These are phyloP conservation scores for Mucor piriformis DNA, from an alignment of 371 early-diverging fungal genomes.

Conservation along the genomic window DNA sequence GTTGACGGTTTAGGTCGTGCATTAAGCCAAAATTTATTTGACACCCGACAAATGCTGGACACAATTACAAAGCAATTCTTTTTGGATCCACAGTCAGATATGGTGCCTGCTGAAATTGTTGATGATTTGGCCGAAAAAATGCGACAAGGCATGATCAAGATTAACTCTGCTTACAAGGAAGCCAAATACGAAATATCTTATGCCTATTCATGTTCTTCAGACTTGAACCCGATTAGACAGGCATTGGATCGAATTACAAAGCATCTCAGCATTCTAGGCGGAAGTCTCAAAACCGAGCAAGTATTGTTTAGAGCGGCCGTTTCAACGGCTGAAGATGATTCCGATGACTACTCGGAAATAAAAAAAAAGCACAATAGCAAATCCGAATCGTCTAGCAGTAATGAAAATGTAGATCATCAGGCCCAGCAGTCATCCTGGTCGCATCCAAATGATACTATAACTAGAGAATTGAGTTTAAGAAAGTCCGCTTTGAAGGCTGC, in stretches of 20 bases:
- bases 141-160: constrained; percentile 38
- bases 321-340: not conserved
- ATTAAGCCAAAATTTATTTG: constrained; percentile 32
- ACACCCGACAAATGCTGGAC: constrained; percentile 41
- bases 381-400: not conserved
- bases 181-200: constrained; percentile 46
- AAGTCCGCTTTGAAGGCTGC: constrained; percentile 10
- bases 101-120: constrained; percentile 25
- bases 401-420: not conserved
- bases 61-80: constrained; percentile 45
- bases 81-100: constrained; percentile 32
- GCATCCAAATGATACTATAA: constrained; percentile 6
- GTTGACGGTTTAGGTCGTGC: constrained; percentile 49
- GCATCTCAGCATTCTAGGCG: constrained; percentile 41
- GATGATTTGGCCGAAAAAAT: constrained; percentile 34
- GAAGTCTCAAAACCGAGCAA: constrained; percentile 39
- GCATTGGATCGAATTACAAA: constrained; percentile 35
- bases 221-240: constrained; percentile 33
- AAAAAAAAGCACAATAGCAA: not conserved
- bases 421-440: not conserved
- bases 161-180: constrained; percentile 45
- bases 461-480: not conserved
- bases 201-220: constrained; percentile 37
- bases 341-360: not conserved
- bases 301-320: constrained; percentile 31